phyloP scores from a whole-genome alignment of 768 basidiomycete species.

The Serpula lacrymans region DNA sequence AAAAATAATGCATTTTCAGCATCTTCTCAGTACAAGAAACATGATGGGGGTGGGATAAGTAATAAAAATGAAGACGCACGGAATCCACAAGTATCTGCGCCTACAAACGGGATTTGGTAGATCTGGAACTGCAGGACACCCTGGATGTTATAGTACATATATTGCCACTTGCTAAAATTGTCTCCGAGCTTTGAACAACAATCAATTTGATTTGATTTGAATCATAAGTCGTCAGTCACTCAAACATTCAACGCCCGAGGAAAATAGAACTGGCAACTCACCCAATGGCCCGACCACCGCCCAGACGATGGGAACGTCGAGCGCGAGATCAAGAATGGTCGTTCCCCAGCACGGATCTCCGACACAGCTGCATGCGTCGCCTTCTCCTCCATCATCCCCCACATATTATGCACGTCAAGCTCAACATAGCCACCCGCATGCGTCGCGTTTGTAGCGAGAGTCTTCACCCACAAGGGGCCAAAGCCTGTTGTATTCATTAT shows the following conservation, averaged over 20 bases:
- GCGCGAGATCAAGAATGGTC: constrained; percentile 61
- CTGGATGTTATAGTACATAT: constrained; percentile 60
- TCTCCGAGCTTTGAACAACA: constrained; percentile 56
- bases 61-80: constrained; percentile 29
- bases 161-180: constrained; percentile 64
- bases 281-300: constrained; percentile 64
- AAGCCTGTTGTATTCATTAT: constrained; percentile 30
- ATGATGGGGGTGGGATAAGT: constrained; percentile 18
- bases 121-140: constrained; percentile 75
- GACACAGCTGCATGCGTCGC: constrained; percentile 55
- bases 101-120: constrained; percentile 73
- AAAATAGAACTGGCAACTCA: constrained; percentile 20
- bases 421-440: constrained; percentile 55
- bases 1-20: constrained; percentile 1
- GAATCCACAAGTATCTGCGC: constrained; percentile 71
- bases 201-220: background rate
- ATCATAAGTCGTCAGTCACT: too few relatives aligned
- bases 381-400: constrained; percentile 62
- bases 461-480: constrained; percentile 47
- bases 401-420: constrained; percentile 60
- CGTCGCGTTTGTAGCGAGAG: constrained; percentile 63
- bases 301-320: constrained; percentile 61
- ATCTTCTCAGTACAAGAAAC: too few relatives aligned
- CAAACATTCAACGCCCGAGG: constrained; percentile 2
- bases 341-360: constrained; percentile 47